These are phyloP conservation scores for Gaertneriomyces semiglobifer DNA, from an alignment of 192 early-diverging fungal genomes.

Conservation along the genomic window DNA sequence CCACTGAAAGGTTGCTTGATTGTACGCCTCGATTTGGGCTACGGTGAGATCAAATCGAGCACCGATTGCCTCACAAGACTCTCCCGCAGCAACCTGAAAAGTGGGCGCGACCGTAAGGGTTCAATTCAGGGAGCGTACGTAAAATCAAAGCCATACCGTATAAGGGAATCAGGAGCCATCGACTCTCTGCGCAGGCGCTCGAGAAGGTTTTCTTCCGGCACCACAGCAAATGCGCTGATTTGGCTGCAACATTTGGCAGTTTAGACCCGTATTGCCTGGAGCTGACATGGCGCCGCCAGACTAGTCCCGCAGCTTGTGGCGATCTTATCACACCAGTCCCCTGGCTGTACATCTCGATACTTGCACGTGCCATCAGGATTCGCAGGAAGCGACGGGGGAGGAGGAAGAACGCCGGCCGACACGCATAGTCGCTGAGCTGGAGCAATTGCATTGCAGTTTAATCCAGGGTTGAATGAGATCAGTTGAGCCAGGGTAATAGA, in stretches of 20 bases:
- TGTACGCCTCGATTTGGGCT: slow-evolving; percentile 7
- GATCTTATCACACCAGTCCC: not conserved
- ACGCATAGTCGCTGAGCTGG: slow-evolving; percentile 20
- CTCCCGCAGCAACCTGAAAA: not conserved
- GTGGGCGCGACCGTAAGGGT: too few species aligned
- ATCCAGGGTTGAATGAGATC: not conserved
- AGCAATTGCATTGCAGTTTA: slow-evolving; percentile 12
- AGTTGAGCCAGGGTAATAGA: slow-evolving; percentile 12
- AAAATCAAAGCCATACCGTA: slow-evolving; percentile 4
- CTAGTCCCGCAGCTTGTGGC: not conserved
- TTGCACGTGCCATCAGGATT: slow-evolving; percentile 3
- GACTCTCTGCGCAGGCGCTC: not conserved
- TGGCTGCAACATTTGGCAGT: too few species aligned
- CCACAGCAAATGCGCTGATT: not conserved
- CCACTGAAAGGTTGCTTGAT: slow-evolving; percentile 7
- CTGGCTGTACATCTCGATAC: not conserved
- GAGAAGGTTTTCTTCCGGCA: not conserved
- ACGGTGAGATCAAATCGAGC: not conserved
- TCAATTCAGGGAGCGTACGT: slow-evolving; percentile 13
- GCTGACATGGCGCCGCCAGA: not conserved
- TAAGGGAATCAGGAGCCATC: too few species aligned
- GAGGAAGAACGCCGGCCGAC: not conserved
- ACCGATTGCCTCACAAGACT: slow-evolving; percentile 3
- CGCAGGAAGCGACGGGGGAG: not conserved
- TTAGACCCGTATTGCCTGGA: too few species aligned